Conservation (phyloP, 257 asterid species). For the Verbascum thapsus region DNA sequence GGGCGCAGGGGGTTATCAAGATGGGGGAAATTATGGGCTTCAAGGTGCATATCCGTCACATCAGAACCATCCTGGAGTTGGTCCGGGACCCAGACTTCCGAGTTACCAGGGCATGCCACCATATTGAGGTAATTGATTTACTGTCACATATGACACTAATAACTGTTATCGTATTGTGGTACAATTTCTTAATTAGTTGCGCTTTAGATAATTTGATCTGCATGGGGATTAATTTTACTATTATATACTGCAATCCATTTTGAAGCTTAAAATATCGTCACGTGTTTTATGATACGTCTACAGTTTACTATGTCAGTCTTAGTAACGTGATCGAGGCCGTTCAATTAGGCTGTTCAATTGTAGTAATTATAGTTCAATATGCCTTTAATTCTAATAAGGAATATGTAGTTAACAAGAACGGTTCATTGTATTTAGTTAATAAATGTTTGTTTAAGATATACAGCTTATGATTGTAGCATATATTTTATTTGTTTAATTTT, state of each 20-base stretch:
- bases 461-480: constrained; percentile 16
- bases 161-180: neutral
- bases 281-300: neutral
- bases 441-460: neutral
- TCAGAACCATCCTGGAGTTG: constrained; percentile 58
- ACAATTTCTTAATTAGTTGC: no score
- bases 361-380: no score
- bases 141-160: neutral
- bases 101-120: constrained; percentile 89
- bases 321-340: neutral
- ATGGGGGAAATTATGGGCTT: constrained; percentile 63
- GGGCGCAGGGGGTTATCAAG: constrained; percentile 72
- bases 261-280: no score
- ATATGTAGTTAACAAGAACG: neutral
- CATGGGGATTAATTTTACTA: neutral
- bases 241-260: neutral
- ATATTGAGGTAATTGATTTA: constrained; percentile 65
- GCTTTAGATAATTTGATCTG: neutral
- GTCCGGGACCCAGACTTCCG: constrained; percentile 76
- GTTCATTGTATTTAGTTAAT: neutral
- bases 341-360: no score
- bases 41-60: constrained; percentile 57
- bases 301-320: neutral
- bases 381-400: neutral
- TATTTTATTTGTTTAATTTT: constrained; percentile 39